Percentiles rank a stretch among this genome's conserved stretches.
Conservation (phyloP, 139 green algal species). For the Limnomonas spitsbergensis region DNA sequence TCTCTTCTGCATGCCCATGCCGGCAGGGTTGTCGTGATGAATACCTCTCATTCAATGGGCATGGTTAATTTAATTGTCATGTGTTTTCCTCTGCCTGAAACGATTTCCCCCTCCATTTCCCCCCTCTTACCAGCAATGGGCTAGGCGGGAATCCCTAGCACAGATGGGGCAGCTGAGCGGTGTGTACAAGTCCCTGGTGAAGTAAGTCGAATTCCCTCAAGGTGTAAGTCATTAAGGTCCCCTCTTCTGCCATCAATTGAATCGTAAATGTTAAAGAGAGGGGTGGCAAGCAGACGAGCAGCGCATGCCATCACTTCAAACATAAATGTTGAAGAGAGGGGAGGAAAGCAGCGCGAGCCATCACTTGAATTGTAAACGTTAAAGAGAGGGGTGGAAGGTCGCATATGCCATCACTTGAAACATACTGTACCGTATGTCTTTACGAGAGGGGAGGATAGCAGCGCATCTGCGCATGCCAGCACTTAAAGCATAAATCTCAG, state of each 20-base stretch:
- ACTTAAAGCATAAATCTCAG: no score
- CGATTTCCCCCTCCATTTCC: neutral
- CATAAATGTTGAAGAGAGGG: no score
- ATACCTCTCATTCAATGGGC: neutral
- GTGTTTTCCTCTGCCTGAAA: neutral
- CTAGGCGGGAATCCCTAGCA: constrained; percentile 36
- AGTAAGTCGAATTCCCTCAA: no score
- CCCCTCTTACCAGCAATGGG: constrained; percentile 35
- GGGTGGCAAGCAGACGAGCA: no score
- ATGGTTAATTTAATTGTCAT: neutral
- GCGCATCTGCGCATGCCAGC: no score
- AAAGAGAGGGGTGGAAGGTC: no score
- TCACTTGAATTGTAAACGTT: neutral
- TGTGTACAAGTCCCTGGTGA: constrained; percentile 42
- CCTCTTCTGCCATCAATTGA: neutral
- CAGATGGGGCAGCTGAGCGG: constrained; percentile 36
- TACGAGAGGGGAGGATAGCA: no score
- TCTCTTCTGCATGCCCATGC: neutral
- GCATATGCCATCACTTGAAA: no score
- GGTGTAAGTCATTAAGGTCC: no score
- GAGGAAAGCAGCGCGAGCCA: neutral
- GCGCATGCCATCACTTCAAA: no score
- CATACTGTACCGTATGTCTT: no score
- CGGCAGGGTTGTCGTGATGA: neutral
- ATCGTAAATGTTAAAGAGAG: neutral